A percentile compares a stretch with the other conserved stretches of the same genome.
Conservation (phyloP, 2,329 filamentous ascomycete species). For the Ophiostoma ips region DNA sequence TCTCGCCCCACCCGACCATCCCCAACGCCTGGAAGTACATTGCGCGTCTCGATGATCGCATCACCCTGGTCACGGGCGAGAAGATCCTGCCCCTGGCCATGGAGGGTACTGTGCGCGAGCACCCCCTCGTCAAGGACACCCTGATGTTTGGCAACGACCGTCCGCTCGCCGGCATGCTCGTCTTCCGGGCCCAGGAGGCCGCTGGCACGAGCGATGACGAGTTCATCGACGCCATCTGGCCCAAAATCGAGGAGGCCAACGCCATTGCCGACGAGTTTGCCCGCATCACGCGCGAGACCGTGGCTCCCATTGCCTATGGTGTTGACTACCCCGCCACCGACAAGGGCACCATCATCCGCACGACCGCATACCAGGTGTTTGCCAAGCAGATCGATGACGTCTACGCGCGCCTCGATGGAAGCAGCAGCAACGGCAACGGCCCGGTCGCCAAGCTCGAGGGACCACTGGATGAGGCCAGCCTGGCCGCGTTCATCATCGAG, state of each 20-base stretch:
- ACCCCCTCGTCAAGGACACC: conserved; percentile 20
- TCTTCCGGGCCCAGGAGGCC: conserved; percentile 19
- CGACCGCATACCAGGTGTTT: conserved; percentile 25
- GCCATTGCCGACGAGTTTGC: conserved; percentile 27
- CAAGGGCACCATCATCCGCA: conserved; percentile 32
- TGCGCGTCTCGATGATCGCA: conserved; percentile 24
- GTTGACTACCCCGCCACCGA: conserved; percentile 28
- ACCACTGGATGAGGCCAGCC: conserved; percentile 16
- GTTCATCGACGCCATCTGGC: conserved; percentile 24
- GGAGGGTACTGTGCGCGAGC: conserved; percentile 22
- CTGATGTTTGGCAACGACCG: conserved; percentile 22
- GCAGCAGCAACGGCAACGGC: neutral
- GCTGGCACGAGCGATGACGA: conserved; percentile 18
- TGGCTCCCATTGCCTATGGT: conserved; percentile 21
- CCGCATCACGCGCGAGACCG: conserved; percentile 28
- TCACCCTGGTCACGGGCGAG: conserved; percentile 26
- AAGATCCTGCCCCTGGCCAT: conserved; percentile 25
- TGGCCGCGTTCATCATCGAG: conserved; percentile 22
- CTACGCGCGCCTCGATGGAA: conserved; percentile 16
- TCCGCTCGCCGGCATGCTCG: conserved; percentile 20
- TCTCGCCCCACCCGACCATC: conserved; percentile 22
- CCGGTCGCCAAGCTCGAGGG: neutral
- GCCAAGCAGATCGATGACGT: conserved; percentile 20
- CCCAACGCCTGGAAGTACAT: conserved; percentile 26
- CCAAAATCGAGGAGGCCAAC: conserved; percentile 25